Conservation (phyloP, 2,329 filamentous ascomycete species). For the Didymellaceae sp. region DNA sequence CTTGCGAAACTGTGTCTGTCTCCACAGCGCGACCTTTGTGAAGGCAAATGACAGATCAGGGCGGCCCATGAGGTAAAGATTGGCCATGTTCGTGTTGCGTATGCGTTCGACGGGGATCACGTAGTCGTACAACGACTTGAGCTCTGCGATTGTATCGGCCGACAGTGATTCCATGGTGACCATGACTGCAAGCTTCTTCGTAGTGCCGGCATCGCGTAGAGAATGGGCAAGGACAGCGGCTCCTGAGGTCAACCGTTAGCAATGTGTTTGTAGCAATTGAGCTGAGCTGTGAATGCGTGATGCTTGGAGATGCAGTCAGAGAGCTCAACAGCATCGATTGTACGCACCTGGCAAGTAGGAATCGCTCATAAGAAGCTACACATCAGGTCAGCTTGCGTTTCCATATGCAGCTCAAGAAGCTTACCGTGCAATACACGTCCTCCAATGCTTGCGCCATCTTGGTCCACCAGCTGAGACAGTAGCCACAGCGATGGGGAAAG, state of each 20-base stretch:
- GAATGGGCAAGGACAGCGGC: conserved; percentile 94
- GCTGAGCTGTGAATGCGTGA: background rate
- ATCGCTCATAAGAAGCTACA: conserved; percentile 88
- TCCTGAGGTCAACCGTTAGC: conserved; percentile 60
- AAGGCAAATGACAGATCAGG: conserved; percentile 90
- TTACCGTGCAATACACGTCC: conserved; percentile 71
- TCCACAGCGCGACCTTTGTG: conserved; percentile 96
- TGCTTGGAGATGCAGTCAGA: background rate
- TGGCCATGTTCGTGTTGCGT: conserved; percentile 76
- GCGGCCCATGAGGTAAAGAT: conserved; percentile 90
- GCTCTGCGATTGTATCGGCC: conserved; percentile 74
- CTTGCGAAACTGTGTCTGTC: conserved; percentile 84
- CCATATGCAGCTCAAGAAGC: conserved; percentile 33
- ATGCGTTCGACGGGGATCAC: conserved; percentile 84
- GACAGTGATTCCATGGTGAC: conserved; percentile 83
- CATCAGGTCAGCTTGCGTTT: conserved; percentile 32
- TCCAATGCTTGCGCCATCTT: conserved; percentile 51
- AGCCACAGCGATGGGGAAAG: conserved; percentile 6
- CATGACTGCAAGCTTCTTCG: conserved; percentile 83
- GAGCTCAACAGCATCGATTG: background rate
- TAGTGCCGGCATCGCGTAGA: conserved; percentile 85
- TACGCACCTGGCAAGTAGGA: conserved; percentile 83
- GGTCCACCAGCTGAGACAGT: background rate
- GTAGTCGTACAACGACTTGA: conserved; percentile 86
- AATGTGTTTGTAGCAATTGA: background rate